phyloP scores from a whole-genome alignment of 2,329 filamentous ascomycete genomes.

The Parafenestella ontariensis region DNA sequence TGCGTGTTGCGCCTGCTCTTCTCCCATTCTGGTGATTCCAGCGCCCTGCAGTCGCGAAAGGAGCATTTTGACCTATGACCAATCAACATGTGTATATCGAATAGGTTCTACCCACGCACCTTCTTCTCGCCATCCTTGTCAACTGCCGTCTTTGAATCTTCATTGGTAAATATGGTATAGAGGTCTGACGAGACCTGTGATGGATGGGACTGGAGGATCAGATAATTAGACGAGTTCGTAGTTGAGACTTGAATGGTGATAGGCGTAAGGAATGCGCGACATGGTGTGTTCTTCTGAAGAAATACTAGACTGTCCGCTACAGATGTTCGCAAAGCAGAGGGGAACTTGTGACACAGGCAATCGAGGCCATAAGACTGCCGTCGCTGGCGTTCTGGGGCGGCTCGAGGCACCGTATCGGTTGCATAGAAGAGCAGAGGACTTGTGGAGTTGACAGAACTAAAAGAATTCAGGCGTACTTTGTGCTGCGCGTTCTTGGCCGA shows the following conservation, averaged over 20 bases:
- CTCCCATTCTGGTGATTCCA: slow-evolving; percentile 64
- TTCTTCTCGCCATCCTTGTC: slow-evolving; percentile 66
- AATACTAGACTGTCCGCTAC: slow-evolving; percentile 27
- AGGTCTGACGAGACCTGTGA: slow-evolving; percentile 56
- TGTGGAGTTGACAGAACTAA: slow-evolving; percentile 15
- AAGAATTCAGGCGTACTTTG: slow-evolving; percentile 41
- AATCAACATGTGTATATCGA: slow-evolving; percentile 8
- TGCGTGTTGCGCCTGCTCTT: slow-evolving; percentile 69
- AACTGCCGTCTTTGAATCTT: slow-evolving; percentile 56
- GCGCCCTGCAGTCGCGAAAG: slow-evolving; percentile 59
- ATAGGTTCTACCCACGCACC: slow-evolving; percentile 30
- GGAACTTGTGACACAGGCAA: slow-evolving; percentile 32
- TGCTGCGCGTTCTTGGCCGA: slow-evolving; percentile 37
- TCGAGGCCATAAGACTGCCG: slow-evolving; percentile 27
- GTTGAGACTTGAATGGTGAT: slow-evolving; percentile 18
- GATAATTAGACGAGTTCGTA: slow-evolving; percentile 33
- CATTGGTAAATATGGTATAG: slow-evolving; percentile 69
- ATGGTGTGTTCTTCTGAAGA: slow-evolving; percentile 23
- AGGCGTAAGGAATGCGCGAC: slow-evolving; percentile 17
- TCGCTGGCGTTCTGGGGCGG: slow-evolving; percentile 6
- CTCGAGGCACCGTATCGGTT: slow-evolving; percentile 11
- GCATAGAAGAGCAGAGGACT: slow-evolving; percentile 16
- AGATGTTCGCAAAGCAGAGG: slow-evolving; percentile 23
- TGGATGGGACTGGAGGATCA: slow-evolving; percentile 33
- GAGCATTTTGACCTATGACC: slow-evolving; percentile 59